Percentiles rank a stretch among this genome's conserved stretches.
phyloP scores from a whole-genome alignment of 176 grass and related monocot species.

The Chrysopogon serrulatus region DNA sequence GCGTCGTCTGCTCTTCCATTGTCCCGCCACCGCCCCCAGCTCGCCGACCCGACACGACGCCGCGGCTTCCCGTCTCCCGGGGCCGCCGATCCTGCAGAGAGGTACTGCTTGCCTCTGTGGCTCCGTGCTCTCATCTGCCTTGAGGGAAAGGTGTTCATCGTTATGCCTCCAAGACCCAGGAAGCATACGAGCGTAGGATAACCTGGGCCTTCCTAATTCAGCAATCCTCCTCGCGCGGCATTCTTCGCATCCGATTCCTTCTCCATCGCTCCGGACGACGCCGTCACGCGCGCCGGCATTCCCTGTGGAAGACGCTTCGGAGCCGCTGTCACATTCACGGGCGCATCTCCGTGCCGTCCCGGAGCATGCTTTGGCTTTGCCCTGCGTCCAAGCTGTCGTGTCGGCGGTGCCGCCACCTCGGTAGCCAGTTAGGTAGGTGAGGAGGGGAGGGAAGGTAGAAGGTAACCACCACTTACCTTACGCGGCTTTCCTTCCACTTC shows the following conservation, averaged over 20 bases:
- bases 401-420: background rate
- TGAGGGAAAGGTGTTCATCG: background rate
- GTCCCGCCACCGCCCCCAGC: background rate
- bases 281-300: background rate
- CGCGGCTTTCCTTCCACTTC: background rate
- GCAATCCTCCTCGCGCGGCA: background rate
- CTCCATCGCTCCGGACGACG: background rate
- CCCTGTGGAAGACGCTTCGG: background rate
- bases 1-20: background rate
- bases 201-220: background rate
- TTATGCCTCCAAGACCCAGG: background rate
- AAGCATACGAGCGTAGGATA: background rate
- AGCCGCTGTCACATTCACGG: background rate
- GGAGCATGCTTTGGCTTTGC: background rate
- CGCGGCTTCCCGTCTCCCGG: background rate
- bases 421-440: slow-evolving; percentile 9
- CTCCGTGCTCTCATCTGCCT: background rate
- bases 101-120: background rate
- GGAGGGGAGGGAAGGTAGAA: background rate
- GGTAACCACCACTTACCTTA: slow-evolving; percentile 10
- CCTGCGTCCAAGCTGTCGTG: slow-evolving; percentile 18
- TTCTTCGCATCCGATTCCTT: slow-evolving; percentile 26
- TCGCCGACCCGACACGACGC: background rate
- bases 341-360: background rate
- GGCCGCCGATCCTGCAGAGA: background rate